Evolutionary conservation across 108 stramenopile genomes (phyloP).

Genomic region (Parietichytrium sp.): DNA sequence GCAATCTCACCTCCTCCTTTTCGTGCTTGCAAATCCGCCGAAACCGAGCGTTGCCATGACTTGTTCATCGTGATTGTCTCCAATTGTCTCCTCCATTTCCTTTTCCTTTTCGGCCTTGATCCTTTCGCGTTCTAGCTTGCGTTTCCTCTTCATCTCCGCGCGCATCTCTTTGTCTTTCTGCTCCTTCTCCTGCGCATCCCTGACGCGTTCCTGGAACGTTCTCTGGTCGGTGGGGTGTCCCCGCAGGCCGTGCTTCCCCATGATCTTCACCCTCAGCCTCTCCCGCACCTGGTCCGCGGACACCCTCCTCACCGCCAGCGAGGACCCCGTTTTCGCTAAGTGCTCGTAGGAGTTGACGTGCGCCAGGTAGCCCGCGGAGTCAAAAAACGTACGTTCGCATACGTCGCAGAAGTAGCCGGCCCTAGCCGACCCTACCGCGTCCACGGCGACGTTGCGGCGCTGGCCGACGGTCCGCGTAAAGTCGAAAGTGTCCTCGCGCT

Average conservation of each 20-base stretch:
- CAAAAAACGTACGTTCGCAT: conserved; percentile 27
- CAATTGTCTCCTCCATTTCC: neutral
- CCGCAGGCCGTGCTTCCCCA: neutral
- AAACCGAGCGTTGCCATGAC: neutral
- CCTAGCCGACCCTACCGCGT: neutral
- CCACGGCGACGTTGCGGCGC: neutral
- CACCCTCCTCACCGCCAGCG: neutral
- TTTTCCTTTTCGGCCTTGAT: neutral
- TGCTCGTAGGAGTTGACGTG: conserved; percentile 15
- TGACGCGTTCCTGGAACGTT: neutral
- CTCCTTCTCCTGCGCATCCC: neutral
- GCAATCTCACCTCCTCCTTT: too few species aligned
- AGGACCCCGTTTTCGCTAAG: neutral
- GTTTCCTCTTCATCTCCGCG: neutral
- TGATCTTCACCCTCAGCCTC: neutral
- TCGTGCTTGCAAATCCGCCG: neutral
- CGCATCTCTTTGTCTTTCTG: neutral
- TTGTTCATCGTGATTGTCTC: neutral
- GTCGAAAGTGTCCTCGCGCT: neutral
- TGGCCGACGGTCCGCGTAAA: neutral
- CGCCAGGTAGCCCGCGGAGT: neutral
- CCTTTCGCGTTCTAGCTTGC: neutral
- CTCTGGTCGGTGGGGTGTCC: neutral
- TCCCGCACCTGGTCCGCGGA: neutral
- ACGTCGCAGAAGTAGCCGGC: conserved; percentile 20